A percentile compares a stretch with the other conserved stretches of the same genome.
These are phyloP conservation scores for Cinchona pubescens DNA, from an alignment of 257 asterid species.

Conservation along the genomic window DNA sequence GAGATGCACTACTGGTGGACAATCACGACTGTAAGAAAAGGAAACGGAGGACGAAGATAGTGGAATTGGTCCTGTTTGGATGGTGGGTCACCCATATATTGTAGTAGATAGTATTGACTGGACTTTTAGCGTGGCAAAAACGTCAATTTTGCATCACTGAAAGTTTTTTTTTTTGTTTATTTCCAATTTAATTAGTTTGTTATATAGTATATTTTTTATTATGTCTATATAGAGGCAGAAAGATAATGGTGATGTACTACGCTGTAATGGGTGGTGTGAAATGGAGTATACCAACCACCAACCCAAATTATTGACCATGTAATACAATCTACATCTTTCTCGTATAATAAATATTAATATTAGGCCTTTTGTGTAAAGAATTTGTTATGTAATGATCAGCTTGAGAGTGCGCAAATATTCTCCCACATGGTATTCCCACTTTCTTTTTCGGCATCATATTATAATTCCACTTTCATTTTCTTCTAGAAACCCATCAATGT, in stretches of 20 bases:
- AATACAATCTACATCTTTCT: neutral
- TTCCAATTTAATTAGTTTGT: neutral
- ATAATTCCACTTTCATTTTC: neutral
- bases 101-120: neutral
- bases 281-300: conserved; percentile 7
- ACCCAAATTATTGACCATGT: conserved; percentile 4
- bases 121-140: neutral
- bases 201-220: neutral
- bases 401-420: neutral
- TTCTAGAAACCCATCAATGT: conserved; percentile 1
- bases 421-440: neutral
- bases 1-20: neutral
- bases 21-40: neutral
- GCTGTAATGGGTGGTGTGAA: neutral
- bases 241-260: neutral
- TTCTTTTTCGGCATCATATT: neutral
- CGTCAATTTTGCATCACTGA: neutral
- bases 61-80: conserved; percentile 20
- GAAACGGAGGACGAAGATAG: conserved; percentile 5
- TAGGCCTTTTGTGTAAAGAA: neutral
- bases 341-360: neutral
- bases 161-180: neutral
- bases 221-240: neutral
- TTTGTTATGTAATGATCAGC: too few relatives aligned
- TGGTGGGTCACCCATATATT: conserved; percentile 13